A percentile compares a stretch with the other conserved stretches of the same genome.
phyloP scores from a whole-genome alignment of 2,329 filamentous ascomycete genomes.

The Beauveria sp. region DNA sequence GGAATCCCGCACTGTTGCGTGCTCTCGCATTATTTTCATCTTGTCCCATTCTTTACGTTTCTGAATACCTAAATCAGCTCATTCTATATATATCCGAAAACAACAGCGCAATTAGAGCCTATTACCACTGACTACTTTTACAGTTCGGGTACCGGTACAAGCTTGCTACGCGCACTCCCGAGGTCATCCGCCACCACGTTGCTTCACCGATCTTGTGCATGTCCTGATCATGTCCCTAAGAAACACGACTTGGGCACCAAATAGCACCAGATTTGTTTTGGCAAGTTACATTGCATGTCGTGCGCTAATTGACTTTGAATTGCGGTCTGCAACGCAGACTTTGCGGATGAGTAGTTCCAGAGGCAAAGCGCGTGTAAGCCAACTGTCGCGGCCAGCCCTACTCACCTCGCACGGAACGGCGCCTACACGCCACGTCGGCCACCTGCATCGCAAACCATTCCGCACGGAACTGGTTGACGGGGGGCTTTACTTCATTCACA shows the following conservation, averaged over 20 bases:
- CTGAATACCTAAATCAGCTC: constrained; percentile 1
- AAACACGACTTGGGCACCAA: background rate
- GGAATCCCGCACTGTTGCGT: constrained; percentile 3
- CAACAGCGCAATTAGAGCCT: background rate
- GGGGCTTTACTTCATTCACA: background rate
- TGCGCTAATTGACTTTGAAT: background rate
- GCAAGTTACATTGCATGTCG: background rate
- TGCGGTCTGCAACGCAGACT: background rate
- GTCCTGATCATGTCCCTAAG: background rate
- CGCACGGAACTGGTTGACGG: background rate
- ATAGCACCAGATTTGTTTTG: background rate
- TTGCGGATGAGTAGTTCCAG: background rate
- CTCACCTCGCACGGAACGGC: too few relatives aligned
- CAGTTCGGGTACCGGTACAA: background rate
- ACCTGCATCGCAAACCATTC: background rate
- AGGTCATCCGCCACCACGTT: background rate
- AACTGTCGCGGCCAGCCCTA: background rate
- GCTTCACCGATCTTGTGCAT: background rate
- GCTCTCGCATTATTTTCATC: background rate
- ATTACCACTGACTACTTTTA: background rate
- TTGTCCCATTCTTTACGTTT: constrained; percentile 5
- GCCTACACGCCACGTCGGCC: too few relatives aligned
- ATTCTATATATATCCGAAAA: background rate
- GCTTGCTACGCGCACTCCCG: background rate
- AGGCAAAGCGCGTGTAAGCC: background rate